These are phyloP conservation scores for Lepiota venenata DNA, from an alignment of 768 basidiomycete genomes.

Conservation along the genomic window DNA sequence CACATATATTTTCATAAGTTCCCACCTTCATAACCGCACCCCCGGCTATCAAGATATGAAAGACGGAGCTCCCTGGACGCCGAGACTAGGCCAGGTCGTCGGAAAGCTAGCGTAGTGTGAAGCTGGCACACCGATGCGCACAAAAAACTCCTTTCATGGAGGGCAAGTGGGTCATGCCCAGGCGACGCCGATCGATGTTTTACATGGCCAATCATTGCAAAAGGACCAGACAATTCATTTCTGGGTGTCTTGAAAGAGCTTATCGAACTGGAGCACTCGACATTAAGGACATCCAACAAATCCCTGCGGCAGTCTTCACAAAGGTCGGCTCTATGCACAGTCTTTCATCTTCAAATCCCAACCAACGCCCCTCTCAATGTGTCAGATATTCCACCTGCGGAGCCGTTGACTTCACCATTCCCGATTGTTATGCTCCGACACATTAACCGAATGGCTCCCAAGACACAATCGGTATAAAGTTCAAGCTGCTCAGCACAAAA, in stretches of 20 bases:
- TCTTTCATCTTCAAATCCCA: background rate
- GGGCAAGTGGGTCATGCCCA: conserved; percentile 1
- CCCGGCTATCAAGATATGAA: too few relatives aligned
- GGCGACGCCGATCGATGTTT: conserved; percentile 6
- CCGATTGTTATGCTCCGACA: background rate
- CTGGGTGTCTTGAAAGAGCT: too few relatives aligned
- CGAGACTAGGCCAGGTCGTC: too few relatives aligned
- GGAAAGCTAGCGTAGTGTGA: too few relatives aligned
- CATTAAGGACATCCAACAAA: too few relatives aligned
- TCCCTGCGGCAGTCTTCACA: too few relatives aligned
- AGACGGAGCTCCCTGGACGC: background rate
- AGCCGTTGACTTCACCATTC: conserved; percentile 1
- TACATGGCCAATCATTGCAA: background rate
- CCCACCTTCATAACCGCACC: too few relatives aligned
- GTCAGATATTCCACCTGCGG: conserved; percentile 5
- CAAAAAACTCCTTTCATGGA: background rate
- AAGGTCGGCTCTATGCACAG: background rate
- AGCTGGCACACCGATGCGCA: background rate
- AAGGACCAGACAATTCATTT: too few relatives aligned
- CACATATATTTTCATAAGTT: too few relatives aligned
- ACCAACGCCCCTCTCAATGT: background rate
- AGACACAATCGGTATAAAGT: conserved; percentile 7
- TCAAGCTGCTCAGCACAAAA: background rate
- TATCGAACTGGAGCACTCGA: too few relatives aligned
- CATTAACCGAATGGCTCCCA: background rate